Conservation (phyloP, 768 basidiomycete species). For the Hericium erinaceus region DNA sequence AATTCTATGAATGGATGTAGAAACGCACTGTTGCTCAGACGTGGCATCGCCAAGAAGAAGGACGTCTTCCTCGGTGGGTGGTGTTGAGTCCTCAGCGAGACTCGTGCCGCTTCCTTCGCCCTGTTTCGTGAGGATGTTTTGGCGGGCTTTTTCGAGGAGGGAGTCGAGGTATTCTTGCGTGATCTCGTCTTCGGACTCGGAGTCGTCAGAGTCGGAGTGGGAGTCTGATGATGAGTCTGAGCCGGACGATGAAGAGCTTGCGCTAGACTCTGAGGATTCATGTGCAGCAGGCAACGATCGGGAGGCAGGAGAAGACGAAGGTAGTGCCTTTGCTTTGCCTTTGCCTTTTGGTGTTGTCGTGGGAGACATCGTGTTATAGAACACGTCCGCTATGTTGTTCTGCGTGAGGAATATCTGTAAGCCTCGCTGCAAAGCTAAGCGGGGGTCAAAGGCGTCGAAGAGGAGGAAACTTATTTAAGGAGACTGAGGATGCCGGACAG, state of each 20-base stretch:
- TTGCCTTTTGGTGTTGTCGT: conserved; percentile 33
- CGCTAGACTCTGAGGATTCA: background rate
- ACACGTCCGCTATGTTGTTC: background rate
- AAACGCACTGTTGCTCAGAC: conserved; percentile 26
- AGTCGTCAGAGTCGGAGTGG: conserved; percentile 25
- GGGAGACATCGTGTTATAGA: conserved; percentile 3
- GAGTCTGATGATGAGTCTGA: conserved; percentile 25
- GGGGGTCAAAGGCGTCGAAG: background rate
- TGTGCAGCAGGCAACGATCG: no score
- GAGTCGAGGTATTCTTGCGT: conserved; percentile 54
- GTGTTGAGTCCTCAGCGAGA: background rate
- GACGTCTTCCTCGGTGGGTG: conserved; percentile 39
- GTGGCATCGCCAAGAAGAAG: conserved; percentile 34
- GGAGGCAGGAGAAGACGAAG: background rate
- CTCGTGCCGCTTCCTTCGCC: conserved; percentile 4
- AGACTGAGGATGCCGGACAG: no score
- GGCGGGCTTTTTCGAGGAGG: conserved; percentile 51
- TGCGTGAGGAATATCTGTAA: background rate
- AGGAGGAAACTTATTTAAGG: background rate
- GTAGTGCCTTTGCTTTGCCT: conserved; percentile 25
- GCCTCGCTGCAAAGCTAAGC: background rate
- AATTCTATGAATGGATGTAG: background rate
- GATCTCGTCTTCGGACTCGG: conserved; percentile 36
- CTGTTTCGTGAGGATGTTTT: conserved; percentile 26
- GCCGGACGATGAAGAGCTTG: conserved; percentile 19